Base-by-base conservation (phyloP, 1,139 yeast species). In the Hansenula sp. region DNA sequence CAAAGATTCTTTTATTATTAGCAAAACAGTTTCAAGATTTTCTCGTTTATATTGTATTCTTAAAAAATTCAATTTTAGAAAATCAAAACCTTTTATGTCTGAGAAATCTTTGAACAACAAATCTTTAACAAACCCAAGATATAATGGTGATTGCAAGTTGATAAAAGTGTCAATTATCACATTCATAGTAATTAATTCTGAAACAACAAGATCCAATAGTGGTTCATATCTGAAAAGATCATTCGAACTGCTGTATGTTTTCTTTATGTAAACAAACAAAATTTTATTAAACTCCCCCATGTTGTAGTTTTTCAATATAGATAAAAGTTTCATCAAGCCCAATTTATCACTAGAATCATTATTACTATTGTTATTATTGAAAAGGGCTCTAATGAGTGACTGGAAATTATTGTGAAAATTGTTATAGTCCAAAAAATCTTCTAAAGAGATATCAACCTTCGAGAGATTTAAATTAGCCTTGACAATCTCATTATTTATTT, bases 111-210 rank as follows among this genome's bases (percentile, higher is more conserved):
- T 53, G 40, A 62, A 62, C 18, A 62, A 38, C n/a, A 64, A 35
- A 25, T 61, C 64, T 47, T 56, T 50, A 1, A 59, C 37, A 26
- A 62, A 42, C 9, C 45, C 46, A 5, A 37, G 41, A 38, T 55
- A 48, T 5, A 40, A 20, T 8, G 41, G 20, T 6, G 51, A 34
- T 29, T 50, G 43, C 35, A 51, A 51, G 11, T 47, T 38, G 50
- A 55, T 39, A 50, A 68, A 47, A 43, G 56, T 43, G 25, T 64
- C 66, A 7, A 64, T 59, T 3, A 68, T 47, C 6, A 60, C 51
- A 20, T 61, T 57, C 9, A 71, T 40, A 2, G 57, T 47, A 2
- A 68, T 44, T 33, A 71, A 57, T 19, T 64, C 69, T 40, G 67
- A 62, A n/a, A 62, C 45, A 2, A 71, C 49, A 32, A 70, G 44